Evolutionary conservation across 228 moss, liverwort and hornwort species (phyloP).

Genomic region (Sphagnum magellanicum): DNA sequence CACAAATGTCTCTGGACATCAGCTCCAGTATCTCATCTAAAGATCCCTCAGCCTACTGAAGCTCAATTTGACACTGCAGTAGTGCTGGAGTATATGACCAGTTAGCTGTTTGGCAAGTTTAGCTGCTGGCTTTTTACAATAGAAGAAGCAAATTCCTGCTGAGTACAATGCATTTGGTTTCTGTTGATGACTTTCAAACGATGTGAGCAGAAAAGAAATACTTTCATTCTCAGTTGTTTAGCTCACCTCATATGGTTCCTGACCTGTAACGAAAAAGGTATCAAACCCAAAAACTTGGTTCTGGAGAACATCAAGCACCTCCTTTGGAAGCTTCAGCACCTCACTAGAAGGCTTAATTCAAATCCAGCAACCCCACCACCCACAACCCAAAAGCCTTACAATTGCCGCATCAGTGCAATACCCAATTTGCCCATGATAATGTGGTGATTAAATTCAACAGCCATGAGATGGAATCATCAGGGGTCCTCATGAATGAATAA

Average conservation of each 20-base stretch:
- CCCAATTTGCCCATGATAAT: not conserved
- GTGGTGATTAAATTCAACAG: not conserved
- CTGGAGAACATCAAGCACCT: conserved; percentile 30
- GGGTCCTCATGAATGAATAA: not conserved
- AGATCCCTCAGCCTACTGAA: too few species aligned
- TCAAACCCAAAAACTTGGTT: conserved; percentile 53
- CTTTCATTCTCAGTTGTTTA: not conserved
- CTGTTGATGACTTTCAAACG: not conserved
- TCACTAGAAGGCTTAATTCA: conserved; percentile 24
- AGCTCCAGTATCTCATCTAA: too few species aligned
- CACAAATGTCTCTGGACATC: too few species aligned
- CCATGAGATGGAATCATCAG: not conserved
- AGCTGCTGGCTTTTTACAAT: too few species aligned
- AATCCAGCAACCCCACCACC: conserved; percentile 5
- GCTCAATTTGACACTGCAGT: too few species aligned
- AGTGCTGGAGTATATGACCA: too few species aligned
- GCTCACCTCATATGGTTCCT: conserved; percentile 47
- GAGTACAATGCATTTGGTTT: not conserved
- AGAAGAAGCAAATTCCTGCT: not conserved
- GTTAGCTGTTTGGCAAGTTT: too few species aligned
- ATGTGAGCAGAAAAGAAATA: not conserved
- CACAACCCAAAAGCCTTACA: not conserved
- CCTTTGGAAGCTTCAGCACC: conserved; percentile 34
- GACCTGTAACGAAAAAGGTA: conserved; percentile 49
- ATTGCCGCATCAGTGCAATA: not conserved